phyloP scores from a whole-genome alignment of 1,284 basidiomycete genomes.

The Leccinum fuscescens region DNA sequence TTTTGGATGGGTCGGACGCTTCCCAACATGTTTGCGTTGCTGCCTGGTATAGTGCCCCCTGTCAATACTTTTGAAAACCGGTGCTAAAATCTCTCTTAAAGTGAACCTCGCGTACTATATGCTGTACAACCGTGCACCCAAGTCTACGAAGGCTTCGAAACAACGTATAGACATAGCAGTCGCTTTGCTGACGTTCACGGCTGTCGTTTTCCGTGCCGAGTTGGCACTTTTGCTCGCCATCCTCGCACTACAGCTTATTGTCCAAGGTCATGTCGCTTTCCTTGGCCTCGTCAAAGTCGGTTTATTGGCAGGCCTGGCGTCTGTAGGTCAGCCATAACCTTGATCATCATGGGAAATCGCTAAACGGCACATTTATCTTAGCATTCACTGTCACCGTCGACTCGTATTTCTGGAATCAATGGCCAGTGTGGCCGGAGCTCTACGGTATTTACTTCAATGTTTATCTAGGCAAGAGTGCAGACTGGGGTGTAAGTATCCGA shows the following conservation, averaged over 20 bases:
- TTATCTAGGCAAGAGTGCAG: constrained; percentile 77
- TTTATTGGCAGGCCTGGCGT: constrained; percentile 49
- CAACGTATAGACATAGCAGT: constrained; percentile 40
- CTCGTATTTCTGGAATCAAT: constrained; percentile 81
- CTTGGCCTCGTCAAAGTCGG: constrained; percentile 51
- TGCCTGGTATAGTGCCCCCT: constrained; percentile 56
- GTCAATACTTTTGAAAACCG: background rate
- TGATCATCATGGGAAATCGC: background rate
- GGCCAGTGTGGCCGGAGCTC: constrained; percentile 86
- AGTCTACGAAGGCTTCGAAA: constrained; percentile 40
- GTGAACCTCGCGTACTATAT: constrained; percentile 65
- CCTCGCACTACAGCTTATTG: constrained; percentile 57
- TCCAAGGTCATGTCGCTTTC: constrained; percentile 45
- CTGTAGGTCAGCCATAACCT: constrained; percentile 51
- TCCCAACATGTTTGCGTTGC: constrained; percentile 91
- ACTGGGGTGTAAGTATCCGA: constrained; percentile 81
- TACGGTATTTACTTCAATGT: constrained; percentile 85
- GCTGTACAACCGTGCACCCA: constrained; percentile 49
- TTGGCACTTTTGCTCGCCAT: constrained; percentile 67
- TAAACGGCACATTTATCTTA: constrained; percentile 31
- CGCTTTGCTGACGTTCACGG: constrained; percentile 60
- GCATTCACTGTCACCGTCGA: constrained; percentile 70
- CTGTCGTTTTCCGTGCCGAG: constrained; percentile 82
- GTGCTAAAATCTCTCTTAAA: constrained; percentile 1
- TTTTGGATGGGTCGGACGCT: constrained; percentile 94